Evolutionary conservation across 306 rosid genomes (phyloP).

Genomic region (Vachellia collinsii): DNA sequence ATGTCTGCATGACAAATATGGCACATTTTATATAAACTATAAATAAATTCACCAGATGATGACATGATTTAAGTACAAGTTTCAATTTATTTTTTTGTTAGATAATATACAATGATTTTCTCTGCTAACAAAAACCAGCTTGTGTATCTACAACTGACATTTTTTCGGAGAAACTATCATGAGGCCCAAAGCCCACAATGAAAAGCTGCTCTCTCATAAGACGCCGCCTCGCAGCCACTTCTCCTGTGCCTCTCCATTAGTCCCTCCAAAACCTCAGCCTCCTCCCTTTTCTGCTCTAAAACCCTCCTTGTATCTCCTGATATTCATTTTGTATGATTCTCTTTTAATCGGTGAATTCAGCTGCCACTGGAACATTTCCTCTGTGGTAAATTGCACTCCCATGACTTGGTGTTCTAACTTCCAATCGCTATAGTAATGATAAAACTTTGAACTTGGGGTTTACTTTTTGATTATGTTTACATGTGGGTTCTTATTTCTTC

Average conservation of each 20-base stretch:
- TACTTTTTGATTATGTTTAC: not conserved
- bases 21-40: too few species aligned
- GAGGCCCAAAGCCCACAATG: slow-evolving; percentile 3
- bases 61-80: too few species aligned
- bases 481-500: not conserved
- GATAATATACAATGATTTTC: not conserved
- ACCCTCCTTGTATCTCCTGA: not conserved
- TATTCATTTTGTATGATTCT: not conserved
- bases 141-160: too few species aligned
- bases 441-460: not conserved
- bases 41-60: too few species aligned
- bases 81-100: too few species aligned
- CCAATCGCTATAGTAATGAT: not conserved
- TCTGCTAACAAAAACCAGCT: not conserved
- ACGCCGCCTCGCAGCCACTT: slow-evolving; percentile 61
- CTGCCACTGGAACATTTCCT: slow-evolving; percentile 8
- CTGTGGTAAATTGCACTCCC: slow-evolving; percentile 25
- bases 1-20: too few species aligned
- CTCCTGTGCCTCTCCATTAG: slow-evolving; percentile 35
- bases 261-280: slow-evolving; percentile 24
- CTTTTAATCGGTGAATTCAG: not conserved
- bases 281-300: not conserved
- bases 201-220: not conserved
- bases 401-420: not conserved
- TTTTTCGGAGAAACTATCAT: not conserved